phyloP scores from a whole-genome alignment of 139 green algal species.

The Spirogloea muscicola region DNA sequence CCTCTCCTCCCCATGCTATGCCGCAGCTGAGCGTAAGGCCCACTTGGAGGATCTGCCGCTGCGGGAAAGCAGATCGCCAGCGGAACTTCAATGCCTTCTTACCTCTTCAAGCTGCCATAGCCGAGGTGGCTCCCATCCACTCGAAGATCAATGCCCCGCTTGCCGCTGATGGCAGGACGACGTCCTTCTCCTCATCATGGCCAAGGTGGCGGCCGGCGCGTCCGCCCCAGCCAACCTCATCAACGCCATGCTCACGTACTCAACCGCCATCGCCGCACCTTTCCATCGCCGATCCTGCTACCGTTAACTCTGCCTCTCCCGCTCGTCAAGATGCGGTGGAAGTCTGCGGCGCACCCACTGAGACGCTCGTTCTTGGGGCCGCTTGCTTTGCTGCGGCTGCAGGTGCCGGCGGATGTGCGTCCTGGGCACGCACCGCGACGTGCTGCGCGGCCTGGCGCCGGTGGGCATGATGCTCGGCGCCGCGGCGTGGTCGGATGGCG shows the following conservation, averaged over 20 bases:
- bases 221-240: conserved; percentile 19
- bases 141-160: neutral
- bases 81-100: neutral
- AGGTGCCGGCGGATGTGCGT: conserved; percentile 39
- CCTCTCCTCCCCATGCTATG: too few species aligned
- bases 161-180: conserved; percentile 26
- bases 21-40: too few species aligned
- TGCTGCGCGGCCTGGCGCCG: neutral
- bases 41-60: neutral
- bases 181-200: conserved; percentile 8
- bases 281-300: neutral
- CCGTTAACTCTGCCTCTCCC: neutral
- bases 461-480: conserved; percentile 4
- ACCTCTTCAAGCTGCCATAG: neutral
- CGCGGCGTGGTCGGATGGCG: conserved; percentile 21
- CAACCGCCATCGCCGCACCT: neutral
- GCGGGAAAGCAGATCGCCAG: too few species aligned
- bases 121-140: neutral
- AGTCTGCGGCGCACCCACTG: neutral
- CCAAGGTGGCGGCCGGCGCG: neutral
- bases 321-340: neutral
- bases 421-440: conserved; percentile 3
- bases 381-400: conserved; percentile 11
- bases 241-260: conserved; percentile 33
- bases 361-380: neutral